phyloP scores from a whole-genome alignment of 1,284 basidiomycete species.

The Boletus semigastroideus region DNA sequence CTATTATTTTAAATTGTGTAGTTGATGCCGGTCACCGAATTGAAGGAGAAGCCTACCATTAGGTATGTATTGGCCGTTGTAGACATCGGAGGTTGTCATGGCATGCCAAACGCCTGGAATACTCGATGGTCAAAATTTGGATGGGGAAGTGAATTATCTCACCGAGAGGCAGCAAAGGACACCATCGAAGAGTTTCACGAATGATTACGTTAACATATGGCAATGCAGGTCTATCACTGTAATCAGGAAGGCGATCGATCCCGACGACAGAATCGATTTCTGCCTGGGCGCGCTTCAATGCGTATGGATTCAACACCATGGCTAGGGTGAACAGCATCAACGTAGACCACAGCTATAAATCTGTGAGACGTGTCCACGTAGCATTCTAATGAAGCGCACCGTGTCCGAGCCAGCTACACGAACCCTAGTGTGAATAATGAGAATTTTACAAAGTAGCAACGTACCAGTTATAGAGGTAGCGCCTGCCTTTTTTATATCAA shows the following conservation, averaged over 20 bases:
- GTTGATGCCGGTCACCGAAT: background rate
- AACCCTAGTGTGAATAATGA: background rate
- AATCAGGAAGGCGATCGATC: slow-evolving; percentile 36
- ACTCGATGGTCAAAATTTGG: no score
- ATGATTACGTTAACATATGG: slow-evolving; percentile 40
- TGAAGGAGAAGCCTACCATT: slow-evolving; percentile 8
- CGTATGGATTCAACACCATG: slow-evolving; percentile 35
- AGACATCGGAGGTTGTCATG: slow-evolving; percentile 11
- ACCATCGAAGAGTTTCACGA: slow-evolving; percentile 36
- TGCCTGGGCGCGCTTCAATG: slow-evolving; percentile 34
- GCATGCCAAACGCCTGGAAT: slow-evolving; percentile 18
- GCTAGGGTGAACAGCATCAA: slow-evolving; percentile 31
- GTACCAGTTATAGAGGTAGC: no score
- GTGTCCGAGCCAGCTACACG: slow-evolving; percentile 14
- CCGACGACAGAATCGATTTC: slow-evolving; percentile 41
- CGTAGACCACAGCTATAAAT: slow-evolving; percentile 9
- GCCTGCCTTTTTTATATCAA: slow-evolving; percentile 9
- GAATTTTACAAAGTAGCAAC: background rate
- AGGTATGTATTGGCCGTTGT: slow-evolving; percentile 20
- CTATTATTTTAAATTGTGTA: background rate
- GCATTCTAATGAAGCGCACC: background rate
- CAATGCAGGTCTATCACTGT: slow-evolving; percentile 36
- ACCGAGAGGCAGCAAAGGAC: slow-evolving; percentile 19
- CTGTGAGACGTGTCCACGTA: background rate
- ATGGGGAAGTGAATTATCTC: background rate